Evolutionary conservation across 768 basidiomycete species (phyloP), one percentile per base, ranked within the genome.

Genomic region (Boletus pseudo-olivaceus): DNA sequence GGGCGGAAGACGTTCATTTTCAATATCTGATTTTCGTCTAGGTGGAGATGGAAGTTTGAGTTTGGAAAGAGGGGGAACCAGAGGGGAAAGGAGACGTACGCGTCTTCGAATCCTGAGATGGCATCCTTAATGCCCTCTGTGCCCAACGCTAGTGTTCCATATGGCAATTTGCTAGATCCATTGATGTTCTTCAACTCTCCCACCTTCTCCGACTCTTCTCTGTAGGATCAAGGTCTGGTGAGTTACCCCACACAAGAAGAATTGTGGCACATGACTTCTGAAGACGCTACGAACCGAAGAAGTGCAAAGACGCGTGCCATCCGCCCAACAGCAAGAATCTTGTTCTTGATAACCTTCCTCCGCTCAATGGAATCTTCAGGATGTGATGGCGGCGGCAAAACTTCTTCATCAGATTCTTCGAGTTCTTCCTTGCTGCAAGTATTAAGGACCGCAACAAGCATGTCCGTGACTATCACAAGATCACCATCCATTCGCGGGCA

Each of bases 1-100:
- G 2, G 96, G 96, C 3, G 96, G 97, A n/a, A 98, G 77, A 33
- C 94, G 88, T 72, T 99, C 97, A 73, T 98, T 98, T 74, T 98
- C 96, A 61, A 98, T 98, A 77, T 98, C 97, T 41, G 90, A 93
- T 75, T 94, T 95, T 56, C 94, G 93, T 39, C 93, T 95, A 14
- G 1, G n/a, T 14, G 60, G 38, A 53, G 30, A 23, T 51, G 17
- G 40, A n/a, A 15, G n/a, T 19, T 23, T 32, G 42, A 30, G 19
- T 5, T 32, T 20, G 17, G 30, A 41, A 7, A 19, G 38, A 0
- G 4, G 6, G 30, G 8, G 1, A 41, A 3, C 19, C 32, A 7
- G 29, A 4, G 20, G 7, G 19, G 2, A 14, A 38, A 34, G 8
- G 37, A 33, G 5, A 87, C 93, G 59, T 75, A 95, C 93, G 97